Evolutionary conservation across 257 asterid species (phyloP).

Genomic region (Apocynum venetum): DNA sequence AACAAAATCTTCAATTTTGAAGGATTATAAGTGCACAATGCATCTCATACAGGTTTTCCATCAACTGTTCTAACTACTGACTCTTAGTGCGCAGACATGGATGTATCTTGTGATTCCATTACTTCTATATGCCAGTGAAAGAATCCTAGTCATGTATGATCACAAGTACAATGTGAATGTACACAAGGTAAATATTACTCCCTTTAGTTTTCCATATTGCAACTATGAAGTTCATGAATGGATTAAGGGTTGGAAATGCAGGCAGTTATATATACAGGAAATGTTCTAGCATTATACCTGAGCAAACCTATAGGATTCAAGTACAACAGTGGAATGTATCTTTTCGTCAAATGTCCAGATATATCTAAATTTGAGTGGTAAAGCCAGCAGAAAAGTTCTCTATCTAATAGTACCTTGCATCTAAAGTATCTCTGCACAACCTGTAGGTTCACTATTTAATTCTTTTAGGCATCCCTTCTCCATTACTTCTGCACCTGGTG

Average conservation of each 20-base stretch:
- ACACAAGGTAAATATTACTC: slow-evolving; percentile 47
- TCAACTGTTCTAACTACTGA: no score
- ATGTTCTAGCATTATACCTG: slow-evolving; percentile 82
- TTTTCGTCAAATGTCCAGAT: slow-evolving; percentile 83
- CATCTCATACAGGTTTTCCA: no score
- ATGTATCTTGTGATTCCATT: slow-evolving; percentile 72
- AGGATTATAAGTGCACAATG: no score
- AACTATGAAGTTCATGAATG: neutral
- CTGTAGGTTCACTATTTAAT: neutral
- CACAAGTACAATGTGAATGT: slow-evolving; percentile 49
- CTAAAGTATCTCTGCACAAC: neutral
- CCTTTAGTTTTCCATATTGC: neutral
- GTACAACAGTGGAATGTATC: slow-evolving; percentile 95
- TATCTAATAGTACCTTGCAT: neutral
- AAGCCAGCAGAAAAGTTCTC: neutral
- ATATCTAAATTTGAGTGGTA: slow-evolving; percentile 82
- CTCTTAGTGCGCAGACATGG: slow-evolving; percentile 61
- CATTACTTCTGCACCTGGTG: slow-evolving; percentile 95
- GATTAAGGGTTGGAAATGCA: slow-evolving; percentile 21
- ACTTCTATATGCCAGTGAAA: slow-evolving; percentile 53
- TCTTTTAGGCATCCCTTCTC: slow-evolving; percentile 88
- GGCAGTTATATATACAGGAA: slow-evolving; percentile 88
- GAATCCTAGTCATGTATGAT: slow-evolving; percentile 59
- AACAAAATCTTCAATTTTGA: no score
- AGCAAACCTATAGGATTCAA: slow-evolving; percentile 75